Percentiles rank a stretch among this genome's conserved stretches.
phyloP scores from a whole-genome alignment of 768 basidiomycete species.

The Ramaria sp. region DNA sequence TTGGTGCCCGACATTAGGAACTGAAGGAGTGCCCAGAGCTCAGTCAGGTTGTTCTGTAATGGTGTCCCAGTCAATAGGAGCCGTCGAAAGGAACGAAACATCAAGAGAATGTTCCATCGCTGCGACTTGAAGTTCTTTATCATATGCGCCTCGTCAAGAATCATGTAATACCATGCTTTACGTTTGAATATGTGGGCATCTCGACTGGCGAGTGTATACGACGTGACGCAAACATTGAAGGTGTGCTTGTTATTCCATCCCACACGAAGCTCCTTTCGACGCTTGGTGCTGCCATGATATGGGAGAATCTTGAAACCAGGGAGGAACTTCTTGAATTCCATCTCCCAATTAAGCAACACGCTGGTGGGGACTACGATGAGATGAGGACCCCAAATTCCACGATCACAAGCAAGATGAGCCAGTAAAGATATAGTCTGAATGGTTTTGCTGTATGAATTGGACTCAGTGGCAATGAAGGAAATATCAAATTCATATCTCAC shows the following conservation, averaged over 20 bases:
- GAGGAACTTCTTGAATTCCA: conserved; percentile 94
- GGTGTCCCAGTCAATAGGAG: conserved; percentile 93
- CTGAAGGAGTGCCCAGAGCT: conserved; percentile 90
- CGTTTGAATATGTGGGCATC: conserved; percentile 89
- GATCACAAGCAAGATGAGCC: conserved; percentile 84
- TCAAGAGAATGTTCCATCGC: conserved; percentile 83
- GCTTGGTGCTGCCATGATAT: conserved; percentile 85
- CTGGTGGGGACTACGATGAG: conserved; percentile 82
- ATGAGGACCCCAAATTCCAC: conserved; percentile 89
- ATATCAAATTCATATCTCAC: conserved; percentile 41
- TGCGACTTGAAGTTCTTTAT: conserved; percentile 96
- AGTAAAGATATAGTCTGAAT: conserved; percentile 93
- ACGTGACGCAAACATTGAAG: conserved; percentile 93
- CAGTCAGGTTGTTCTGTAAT: conserved; percentile 90
- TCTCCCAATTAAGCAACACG: conserved; percentile 91
- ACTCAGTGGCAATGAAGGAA: conserved; percentile 16
- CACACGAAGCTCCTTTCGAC: conserved; percentile 79
- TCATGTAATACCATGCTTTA: conserved; percentile 92
- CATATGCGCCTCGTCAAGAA: conserved; percentile 94
- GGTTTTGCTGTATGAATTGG: conserved; percentile 54
- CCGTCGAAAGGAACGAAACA: conserved; percentile 79
- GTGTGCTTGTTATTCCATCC: conserved; percentile 86
- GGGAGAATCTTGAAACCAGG: conserved; percentile 80
- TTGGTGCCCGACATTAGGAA: conserved; percentile 85
- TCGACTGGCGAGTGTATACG: conserved; percentile 84